Conservation (phyloP, 768 basidiomycete species). For the Chiua virens region DNA sequence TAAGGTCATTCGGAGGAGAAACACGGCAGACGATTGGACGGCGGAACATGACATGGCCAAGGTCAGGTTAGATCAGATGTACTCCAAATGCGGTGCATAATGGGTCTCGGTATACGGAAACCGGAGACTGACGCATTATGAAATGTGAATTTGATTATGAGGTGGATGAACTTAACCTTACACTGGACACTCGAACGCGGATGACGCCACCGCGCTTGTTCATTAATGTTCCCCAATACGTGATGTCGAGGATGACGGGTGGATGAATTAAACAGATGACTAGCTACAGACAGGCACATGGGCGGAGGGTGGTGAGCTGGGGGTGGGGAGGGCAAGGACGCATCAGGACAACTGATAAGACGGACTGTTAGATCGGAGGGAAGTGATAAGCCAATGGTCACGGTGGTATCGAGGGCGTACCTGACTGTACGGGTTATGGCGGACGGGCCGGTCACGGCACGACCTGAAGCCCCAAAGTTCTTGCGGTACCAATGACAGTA, state of each 20-base stretch:
- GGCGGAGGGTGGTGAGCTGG: constrained; percentile 13
- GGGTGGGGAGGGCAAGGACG: constrained; percentile 6
- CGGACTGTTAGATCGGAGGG: constrained; percentile 4
- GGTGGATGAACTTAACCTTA: constrained; percentile 40
- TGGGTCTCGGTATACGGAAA: constrained; percentile 29
- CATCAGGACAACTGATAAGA: constrained; percentile 29
- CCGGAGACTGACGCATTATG: constrained; percentile 35
- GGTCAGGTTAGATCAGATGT: constrained; percentile 25
- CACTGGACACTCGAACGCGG: constrained; percentile 27
- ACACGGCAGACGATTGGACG: constrained; percentile 39
- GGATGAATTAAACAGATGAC: constrained; percentile 17
- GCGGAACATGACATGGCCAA: constrained; percentile 25
- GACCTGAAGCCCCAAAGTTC: constrained; percentile 85
- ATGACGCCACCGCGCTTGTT: constrained; percentile 31
- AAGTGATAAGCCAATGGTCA: constrained; percentile 23
- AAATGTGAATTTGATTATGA: constrained; percentile 45
- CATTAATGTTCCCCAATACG: constrained; percentile 36
- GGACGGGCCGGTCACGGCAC: constrained; percentile 60
- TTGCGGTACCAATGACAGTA: constrained; percentile 86
- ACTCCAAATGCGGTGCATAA: constrained; percentile 30
- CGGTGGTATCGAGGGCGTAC: constrained; percentile 26
- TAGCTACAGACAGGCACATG: constrained; percentile 29
- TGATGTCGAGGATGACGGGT: constrained; percentile 29
- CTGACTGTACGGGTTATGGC: constrained; percentile 15
- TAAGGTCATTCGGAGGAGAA: constrained; percentile 55